Conservation (phyloP, 2,329 filamentous ascomycete genomes). For the Diaporthe velutina region DNA sequence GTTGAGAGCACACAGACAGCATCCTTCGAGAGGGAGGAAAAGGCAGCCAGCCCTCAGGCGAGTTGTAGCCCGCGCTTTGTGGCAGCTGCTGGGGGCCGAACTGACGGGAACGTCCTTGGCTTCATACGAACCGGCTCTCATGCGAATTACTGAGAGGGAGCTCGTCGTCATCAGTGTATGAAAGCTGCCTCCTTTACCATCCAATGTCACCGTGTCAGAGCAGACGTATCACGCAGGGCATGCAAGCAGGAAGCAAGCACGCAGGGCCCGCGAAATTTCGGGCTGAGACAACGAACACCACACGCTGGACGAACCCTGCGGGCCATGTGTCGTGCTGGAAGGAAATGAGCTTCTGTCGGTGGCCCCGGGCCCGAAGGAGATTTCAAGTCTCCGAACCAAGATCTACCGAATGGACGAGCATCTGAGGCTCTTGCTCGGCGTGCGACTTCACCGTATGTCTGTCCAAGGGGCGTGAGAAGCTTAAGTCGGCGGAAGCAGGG, state of each 20-base stretch:
- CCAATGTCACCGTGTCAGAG: not conserved
- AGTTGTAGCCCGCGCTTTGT: not conserved
- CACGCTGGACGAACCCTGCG: slow-evolving; percentile 3
- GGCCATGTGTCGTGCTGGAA: slow-evolving; percentile 13
- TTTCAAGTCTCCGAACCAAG: not conserved
- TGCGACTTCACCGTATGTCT: slow-evolving; percentile 15
- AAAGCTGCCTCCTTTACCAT: not conserved
- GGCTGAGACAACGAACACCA: slow-evolving; percentile 4
- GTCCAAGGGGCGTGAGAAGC: not conserved
- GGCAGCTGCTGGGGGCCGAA: not conserved
- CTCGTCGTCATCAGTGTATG: not conserved
- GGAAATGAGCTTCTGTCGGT: slow-evolving; percentile 26
- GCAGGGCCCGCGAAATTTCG: not conserved
- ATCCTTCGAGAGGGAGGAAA: not conserved
- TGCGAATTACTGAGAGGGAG: not conserved
- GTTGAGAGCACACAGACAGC: not conserved
- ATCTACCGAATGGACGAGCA: slow-evolving; percentile 1
- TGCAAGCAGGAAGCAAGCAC: not conserved
- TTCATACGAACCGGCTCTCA: not conserved
- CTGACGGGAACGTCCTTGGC: too few species aligned
- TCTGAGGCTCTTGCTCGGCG: slow-evolving; percentile 25
- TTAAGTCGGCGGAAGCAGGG: not conserved
- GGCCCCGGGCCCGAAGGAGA: slow-evolving; percentile 19
- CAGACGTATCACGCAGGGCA: not conserved
- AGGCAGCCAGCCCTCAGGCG: too few species aligned